Conservation (phyloP, 2,329 filamentous ascomycete species). For the Aspergillus sp. region DNA sequence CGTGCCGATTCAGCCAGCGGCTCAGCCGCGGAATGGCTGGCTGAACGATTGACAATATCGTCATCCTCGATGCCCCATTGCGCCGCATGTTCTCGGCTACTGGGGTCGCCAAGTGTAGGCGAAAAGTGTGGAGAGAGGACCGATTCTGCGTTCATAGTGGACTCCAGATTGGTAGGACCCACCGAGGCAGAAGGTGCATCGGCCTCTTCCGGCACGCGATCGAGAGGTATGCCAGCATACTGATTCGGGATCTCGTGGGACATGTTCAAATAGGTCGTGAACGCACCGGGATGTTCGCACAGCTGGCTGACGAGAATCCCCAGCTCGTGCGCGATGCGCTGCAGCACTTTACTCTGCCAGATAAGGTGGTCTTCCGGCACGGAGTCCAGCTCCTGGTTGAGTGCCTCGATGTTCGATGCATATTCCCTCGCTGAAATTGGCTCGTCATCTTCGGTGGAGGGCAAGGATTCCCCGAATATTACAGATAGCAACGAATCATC, state of each 20-base stretch:
- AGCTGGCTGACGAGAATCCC: constrained; percentile 81
- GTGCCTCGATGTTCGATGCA: constrained; percentile 31
- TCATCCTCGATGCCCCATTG: constrained; percentile 70
- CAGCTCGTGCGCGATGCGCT: constrained; percentile 83
- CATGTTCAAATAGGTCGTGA: constrained; percentile 73
- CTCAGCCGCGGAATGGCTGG: constrained; percentile 13
- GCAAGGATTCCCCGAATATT: constrained; percentile 79
- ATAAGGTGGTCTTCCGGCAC: constrained; percentile 31
- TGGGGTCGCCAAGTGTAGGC: constrained; percentile 50
- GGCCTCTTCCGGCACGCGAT: constrained; percentile 30
- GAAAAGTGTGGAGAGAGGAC: constrained; percentile 50
- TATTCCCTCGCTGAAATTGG: constrained; percentile 35
- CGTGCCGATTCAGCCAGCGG: constrained; percentile 42
- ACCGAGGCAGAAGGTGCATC: constrained; percentile 16
- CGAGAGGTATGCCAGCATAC: constrained; percentile 73
- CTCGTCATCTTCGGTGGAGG: constrained; percentile 43
- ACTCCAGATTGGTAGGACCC: constrained; percentile 24
- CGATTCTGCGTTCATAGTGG: constrained; percentile 29
- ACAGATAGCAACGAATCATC: constrained; percentile 83
- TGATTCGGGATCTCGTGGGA: constrained; percentile 65
- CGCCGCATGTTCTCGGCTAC: constrained; percentile 53
- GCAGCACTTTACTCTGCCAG: constrained; percentile 69
- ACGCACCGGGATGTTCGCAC: constrained; percentile 83
- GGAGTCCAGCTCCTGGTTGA: constrained; percentile 33
- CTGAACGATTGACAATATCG: constrained; percentile 30